A percentile compares a stretch with the other conserved stretches of the same genome.
Conservation (phyloP, 148 eudicot species). For the Chenopodium suecicum region DNA sequence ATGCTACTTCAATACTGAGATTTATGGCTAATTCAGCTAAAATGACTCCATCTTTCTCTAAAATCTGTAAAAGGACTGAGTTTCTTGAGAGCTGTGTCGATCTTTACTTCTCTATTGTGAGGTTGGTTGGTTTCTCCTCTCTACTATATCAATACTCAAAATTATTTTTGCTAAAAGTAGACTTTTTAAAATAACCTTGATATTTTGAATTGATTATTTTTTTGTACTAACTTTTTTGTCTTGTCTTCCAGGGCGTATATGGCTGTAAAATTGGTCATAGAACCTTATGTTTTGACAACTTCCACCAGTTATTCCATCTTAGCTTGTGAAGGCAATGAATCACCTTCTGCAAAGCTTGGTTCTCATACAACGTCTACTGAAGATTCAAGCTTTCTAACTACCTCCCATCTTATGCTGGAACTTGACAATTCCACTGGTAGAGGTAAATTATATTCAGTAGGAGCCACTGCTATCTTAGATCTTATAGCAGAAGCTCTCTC, state of each 20-base stretch:
- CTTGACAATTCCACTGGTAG: constrained; percentile 79
- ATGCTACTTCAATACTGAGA: constrained; percentile 80
- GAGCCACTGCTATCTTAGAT: constrained; percentile 82
- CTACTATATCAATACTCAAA: not conserved
- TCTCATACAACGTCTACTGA: constrained; percentile 39
- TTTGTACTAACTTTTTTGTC: not conserved
- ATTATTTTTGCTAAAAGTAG: not conserved
- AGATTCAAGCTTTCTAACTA: constrained; percentile 41
- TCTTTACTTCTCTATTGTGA: constrained; percentile 82
- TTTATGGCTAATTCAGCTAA: constrained; percentile 90
- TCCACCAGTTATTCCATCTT: constrained; percentile 52
- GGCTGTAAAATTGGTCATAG: constrained; percentile 70
- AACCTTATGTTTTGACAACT: constrained; percentile 48
- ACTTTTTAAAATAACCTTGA: not conserved
- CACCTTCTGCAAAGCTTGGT: constrained; percentile 42
- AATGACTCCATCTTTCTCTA: constrained; percentile 69
- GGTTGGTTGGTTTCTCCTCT: constrained; percentile 40
- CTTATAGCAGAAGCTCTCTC: constrained; percentile 80
- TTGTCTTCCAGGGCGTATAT: constrained; percentile 59
- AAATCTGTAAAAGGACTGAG: constrained; percentile 68
- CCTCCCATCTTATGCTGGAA: constrained; percentile 62
- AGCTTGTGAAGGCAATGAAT: constrained; percentile 43
- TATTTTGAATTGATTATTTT: not conserved
- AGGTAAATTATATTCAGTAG: constrained; percentile 80
- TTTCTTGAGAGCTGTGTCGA: constrained; percentile 87